Base-by-base conservation (phyloP, 75 land plant genomes). In the Adiantum capillusveneris region DNA sequence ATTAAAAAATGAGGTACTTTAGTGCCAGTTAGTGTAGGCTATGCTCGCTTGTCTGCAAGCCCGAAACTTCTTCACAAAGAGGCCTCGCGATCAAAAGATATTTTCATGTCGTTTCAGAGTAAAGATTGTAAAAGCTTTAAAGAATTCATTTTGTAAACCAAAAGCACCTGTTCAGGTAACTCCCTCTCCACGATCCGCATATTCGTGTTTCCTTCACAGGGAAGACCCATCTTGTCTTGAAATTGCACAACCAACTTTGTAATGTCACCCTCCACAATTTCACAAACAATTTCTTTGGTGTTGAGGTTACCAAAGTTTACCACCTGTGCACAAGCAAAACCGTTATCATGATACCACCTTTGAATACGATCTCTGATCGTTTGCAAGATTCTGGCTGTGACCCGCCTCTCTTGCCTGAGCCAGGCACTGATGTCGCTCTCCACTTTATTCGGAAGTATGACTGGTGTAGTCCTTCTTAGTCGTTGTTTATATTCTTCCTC, bases 221-320 rank as follows among this genome's bases (percentile, higher is more conserved):
- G 70, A 66, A 86, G 76, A 21, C 98, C 98, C 72, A 93, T 81
- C 72, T 89, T 89, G 66, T 93, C 98, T 70, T 76, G 87, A 56
- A 89, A 93, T 71, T 81, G 86, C 5, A 93, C 64, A 20, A 53
- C 76, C 64, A 89, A 19, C 68, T 89, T 74, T 2, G 96, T 89
- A 29, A 93, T 79, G 52, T 93, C 98, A 13, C 98, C 98, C 62
- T 93, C 96, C 66, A 83, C 85, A 1, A 93, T 90, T 75, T 93
- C 98, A 71, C 98, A 93, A 24, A 89, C 79, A n/a, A 89, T 79
- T 46, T 89, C 87, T 45, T 71, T 83, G 0, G 90, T 85, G 57
- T 93, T 89, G 74, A 93, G 69, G 53, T 89, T 89, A 62, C 98
- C 98, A 66, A 92, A 88, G 70, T 89, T 89, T 52, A 93, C 96